These are phyloP conservation scores for Myriosclerotinia scirpicola DNA, from an alignment of 2,329 filamentous ascomycete genomes.

Conservation along the genomic window DNA sequence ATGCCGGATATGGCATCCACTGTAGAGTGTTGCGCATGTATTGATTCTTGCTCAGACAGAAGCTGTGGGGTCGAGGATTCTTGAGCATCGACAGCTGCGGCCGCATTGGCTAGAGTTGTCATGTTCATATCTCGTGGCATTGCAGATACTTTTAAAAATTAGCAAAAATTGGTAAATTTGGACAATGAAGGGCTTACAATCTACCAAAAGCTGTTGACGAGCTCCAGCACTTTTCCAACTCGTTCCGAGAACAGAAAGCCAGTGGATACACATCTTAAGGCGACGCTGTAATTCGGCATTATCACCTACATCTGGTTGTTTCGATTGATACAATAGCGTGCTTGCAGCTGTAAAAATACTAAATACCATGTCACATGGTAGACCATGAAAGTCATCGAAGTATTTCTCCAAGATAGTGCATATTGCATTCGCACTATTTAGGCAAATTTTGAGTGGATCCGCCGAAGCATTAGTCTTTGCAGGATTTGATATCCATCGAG, in stretches of 20 bases:
- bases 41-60: slow-evolving; percentile 16
- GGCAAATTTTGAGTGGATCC: slow-evolving; percentile 34
- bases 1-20: background rate
- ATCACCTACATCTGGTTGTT: slow-evolving; percentile 25
- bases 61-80: slow-evolving; percentile 3
- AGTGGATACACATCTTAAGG: slow-evolving; percentile 37
- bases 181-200: slow-evolving; percentile 35
- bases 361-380: slow-evolving; percentile 40
- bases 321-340: slow-evolving; percentile 35
- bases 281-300: slow-evolving; percentile 29
- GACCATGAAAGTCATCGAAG: slow-evolving; percentile 33
- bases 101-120: slow-evolving; percentile 5
- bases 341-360: slow-evolving; percentile 39
- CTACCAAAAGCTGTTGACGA: slow-evolving; percentile 36
- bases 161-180: slow-evolving; percentile 28
- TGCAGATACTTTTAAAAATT: slow-evolving; percentile 17
- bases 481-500: slow-evolving; percentile 30
- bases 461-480: slow-evolving; percentile 20
- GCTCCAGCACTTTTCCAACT: slow-evolving; percentile 40
- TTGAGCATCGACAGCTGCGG: slow-evolving; percentile 7
- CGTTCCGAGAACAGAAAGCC: slow-evolving; percentile 38
- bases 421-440: slow-evolving; percentile 37
- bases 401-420: slow-evolving; percentile 38
- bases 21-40: background rate
- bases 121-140: slow-evolving; percentile 20